These are phyloP conservation scores for Phytopythium oedochilum DNA, from an alignment of 352 stramenopile species.

Conservation along the genomic window DNA sequence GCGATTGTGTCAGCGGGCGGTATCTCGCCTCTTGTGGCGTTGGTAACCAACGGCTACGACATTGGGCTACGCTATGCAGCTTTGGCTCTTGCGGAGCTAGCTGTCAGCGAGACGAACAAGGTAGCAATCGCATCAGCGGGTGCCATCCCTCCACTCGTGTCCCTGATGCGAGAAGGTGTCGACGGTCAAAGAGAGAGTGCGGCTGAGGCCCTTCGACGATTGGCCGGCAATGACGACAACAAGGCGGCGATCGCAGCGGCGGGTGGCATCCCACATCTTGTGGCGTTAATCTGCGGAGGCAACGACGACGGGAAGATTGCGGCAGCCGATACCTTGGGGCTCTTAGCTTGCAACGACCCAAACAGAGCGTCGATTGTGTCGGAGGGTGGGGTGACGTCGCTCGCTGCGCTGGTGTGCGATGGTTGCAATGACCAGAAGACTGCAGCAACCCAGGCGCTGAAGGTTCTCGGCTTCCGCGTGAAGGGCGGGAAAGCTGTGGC, in stretches of 20 bases:
- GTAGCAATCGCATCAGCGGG: background rate
- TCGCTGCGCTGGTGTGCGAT: no score
- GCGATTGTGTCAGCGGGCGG: background rate
- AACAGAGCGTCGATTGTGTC: no score
- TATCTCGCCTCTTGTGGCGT: background rate
- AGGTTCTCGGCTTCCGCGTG: no score
- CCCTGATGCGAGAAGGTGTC: background rate
- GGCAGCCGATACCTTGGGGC: background rate
- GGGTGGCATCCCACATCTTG: background rate
- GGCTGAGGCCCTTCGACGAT: no score
- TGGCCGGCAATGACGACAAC: background rate
- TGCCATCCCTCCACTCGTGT: background rate
- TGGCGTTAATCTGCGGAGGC: background rate
- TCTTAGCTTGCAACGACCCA: background rate
- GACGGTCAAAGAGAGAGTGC: no score
- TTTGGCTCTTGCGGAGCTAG: background rate
- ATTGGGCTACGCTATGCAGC: background rate
- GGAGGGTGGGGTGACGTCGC: no score
- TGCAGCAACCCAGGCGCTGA: no score
- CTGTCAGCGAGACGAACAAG: background rate
- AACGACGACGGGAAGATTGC: background rate
- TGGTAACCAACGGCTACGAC: background rate
- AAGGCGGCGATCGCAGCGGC: background rate
- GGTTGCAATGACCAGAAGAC: no score
- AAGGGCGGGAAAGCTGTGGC: no score